A percentile compares a stretch with the other conserved stretches of the same genome.
phyloP scores from a whole-genome alignment of 768 basidiomycete species.

The Psilocybe cyanescens region DNA sequence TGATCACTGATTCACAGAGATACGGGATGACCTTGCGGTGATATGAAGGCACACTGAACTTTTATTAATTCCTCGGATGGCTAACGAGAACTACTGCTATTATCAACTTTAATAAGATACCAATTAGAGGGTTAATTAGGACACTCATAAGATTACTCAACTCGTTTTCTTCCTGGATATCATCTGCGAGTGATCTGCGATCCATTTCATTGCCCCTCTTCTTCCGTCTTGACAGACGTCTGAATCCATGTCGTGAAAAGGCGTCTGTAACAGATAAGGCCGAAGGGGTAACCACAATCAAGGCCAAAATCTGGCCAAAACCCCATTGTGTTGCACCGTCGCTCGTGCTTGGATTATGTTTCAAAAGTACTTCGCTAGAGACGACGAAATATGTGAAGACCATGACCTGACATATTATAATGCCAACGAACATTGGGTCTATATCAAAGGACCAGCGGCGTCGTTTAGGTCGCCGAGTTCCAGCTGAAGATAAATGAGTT shows the following conservation, averaged over 20 bases:
- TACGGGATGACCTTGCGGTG: neutral
- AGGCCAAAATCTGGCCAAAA: conserved; percentile 47
- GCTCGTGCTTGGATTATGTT: conserved; percentile 30
- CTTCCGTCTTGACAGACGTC: conserved; percentile 5
- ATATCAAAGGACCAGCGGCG: conserved; percentile 36
- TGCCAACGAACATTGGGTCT: conserved; percentile 45
- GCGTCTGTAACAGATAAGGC: conserved; percentile 13
- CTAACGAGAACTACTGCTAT: neutral
- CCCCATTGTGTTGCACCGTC: conserved; percentile 33
- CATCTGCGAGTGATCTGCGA: neutral
- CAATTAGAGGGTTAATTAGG: no score
- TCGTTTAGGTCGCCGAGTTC: conserved; percentile 29
- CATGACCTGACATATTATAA: conserved; percentile 37
- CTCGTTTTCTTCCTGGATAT: neutral
- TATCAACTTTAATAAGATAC: neutral
- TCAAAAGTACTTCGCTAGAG: conserved; percentile 39
- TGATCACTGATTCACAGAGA: conserved; percentile 40
- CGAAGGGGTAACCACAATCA: conserved; percentile 41
- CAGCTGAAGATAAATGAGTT: conserved; percentile 3
- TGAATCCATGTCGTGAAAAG: conserved; percentile 8
- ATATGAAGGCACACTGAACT: neutral
- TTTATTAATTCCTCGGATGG: neutral
- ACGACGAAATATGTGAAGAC: conserved; percentile 45
- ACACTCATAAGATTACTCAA: conserved; percentile 2
- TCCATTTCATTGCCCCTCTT: neutral